A percentile compares a stretch with the other conserved stretches of the same genome.
Evolutionary conservation across 176 grass and related monocot species (phyloP).

Genomic region (Saccharum officinarum): DNA sequence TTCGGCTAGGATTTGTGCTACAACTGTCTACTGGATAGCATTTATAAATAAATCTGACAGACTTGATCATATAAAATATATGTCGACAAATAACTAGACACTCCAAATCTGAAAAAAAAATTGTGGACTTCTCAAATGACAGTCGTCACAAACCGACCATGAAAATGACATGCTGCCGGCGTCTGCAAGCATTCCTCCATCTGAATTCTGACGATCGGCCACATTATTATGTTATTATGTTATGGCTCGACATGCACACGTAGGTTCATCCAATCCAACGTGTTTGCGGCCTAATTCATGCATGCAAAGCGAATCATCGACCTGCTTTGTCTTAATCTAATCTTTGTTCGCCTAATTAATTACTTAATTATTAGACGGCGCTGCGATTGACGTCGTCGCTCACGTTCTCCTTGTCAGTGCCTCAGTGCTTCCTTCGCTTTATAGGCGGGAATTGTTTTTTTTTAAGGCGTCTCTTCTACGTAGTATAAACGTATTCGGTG

Average conservation of each 20-base stretch:
- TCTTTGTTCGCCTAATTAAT: neutral
- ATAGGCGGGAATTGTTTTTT: too few species aligned
- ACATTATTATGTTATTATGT: neutral
- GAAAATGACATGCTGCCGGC: neutral
- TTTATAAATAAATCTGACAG: too few species aligned
- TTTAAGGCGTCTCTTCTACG: neutral
- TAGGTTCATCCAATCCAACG: neutral
- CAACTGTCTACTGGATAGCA: too few species aligned
- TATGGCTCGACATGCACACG: neutral
- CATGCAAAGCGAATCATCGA: neutral
- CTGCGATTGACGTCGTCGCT: neutral
- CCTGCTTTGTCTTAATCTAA: neutral
- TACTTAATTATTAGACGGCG: neutral
- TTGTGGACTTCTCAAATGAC: too few species aligned
- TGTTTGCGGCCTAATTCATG: conserved; percentile 18
- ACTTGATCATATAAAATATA: too few species aligned
- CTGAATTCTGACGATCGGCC: neutral
- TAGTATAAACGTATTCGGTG: conserved; percentile 12
- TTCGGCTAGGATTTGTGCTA: too few species aligned
- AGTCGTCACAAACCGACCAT: neutral
- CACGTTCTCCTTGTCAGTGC: neutral
- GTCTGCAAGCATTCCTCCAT: neutral
- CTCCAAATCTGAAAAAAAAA: too few species aligned
- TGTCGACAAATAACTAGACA: too few species aligned
- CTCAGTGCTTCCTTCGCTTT: neutral